phyloP scores from a whole-genome alignment of 225 moss, liverwort and hornwort genomes.

The Pseudisothecium myosuroides region DNA sequence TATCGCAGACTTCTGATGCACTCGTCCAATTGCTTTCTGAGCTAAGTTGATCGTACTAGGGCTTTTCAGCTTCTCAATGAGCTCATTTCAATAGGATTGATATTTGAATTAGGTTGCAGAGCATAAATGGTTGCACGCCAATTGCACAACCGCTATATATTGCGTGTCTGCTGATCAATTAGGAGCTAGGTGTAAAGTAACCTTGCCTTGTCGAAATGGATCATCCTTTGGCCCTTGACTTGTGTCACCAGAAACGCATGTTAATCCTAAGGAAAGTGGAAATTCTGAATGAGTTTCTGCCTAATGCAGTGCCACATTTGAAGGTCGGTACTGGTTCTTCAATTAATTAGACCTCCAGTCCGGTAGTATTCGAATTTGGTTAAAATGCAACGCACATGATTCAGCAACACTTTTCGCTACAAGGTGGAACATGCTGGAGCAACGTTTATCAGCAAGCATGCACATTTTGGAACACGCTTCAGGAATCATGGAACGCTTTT shows the following conservation, averaged over 20 bases:
- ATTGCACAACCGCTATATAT: not conserved
- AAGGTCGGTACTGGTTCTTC: not conserved
- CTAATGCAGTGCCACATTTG: not conserved
- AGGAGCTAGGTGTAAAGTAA: not conserved
- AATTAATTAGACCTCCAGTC: not conserved
- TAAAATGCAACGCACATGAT: not conserved
- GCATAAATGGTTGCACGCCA: not conserved
- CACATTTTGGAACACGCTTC: not conserved
- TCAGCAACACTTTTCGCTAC: not conserved
- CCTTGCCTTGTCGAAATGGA: not conserved
- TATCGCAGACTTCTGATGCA: not conserved
- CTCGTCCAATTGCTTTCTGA: no score
- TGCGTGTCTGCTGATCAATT: not conserved
- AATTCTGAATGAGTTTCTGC: not conserved
- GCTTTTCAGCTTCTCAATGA: not conserved
- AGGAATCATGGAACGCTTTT: not conserved
- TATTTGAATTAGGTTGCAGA: not conserved
- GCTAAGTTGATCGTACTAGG: not conserved
- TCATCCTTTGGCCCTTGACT: not conserved
- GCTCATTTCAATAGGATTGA: not conserved
- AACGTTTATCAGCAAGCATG: not conserved
- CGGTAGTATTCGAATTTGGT: not conserved
- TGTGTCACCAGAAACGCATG: not conserved
- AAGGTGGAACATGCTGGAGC: not conserved
- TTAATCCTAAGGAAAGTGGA: not conserved